These are phyloP conservation scores for Trichoderma koningiopsis DNA, from an alignment of 2,329 filamentous ascomycete species.

Conservation along the genomic window DNA sequence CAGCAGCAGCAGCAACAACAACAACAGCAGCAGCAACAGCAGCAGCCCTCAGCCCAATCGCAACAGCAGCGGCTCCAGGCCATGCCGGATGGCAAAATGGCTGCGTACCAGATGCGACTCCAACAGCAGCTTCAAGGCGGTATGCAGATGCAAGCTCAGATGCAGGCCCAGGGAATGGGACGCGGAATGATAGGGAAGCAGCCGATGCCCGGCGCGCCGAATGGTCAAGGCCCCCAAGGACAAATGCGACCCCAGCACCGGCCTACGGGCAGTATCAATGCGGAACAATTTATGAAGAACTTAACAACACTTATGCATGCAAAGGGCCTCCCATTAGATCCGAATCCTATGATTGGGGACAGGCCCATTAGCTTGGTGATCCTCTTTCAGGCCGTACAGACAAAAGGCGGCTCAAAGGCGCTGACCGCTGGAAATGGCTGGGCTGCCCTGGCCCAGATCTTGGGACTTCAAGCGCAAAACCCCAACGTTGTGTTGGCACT, in stretches of 20 bases:
- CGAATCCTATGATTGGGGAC: constrained; percentile 72
- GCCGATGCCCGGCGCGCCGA: constrained; percentile 51
- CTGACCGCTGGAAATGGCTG: constrained; percentile 72
- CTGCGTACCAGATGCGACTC: constrained; percentile 79
- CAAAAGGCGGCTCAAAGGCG: constrained; percentile 77
- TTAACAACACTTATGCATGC: constrained; percentile 76
- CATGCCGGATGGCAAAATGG: constrained; percentile 64
- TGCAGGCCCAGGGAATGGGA: constrained; percentile 51
- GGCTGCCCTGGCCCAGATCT: constrained; percentile 67
- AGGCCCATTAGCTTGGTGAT: constrained; percentile 73
- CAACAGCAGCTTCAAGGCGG: constrained; percentile 71
- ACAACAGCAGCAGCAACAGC: constrained; percentile 66
- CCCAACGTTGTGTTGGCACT: constrained; percentile 71
- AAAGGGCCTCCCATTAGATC: constrained; percentile 72
- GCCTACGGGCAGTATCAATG: constrained; percentile 50
- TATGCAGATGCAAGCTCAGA: constrained; percentile 54
- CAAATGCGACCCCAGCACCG: constrained; percentile 55
- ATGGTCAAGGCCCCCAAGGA: constrained; percentile 57
- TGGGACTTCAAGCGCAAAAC: constrained; percentile 65
- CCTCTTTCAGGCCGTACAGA: constrained; percentile 72
- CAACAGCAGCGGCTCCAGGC: constrained; percentile 58
- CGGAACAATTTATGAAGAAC: constrained; percentile 74
- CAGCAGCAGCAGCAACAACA: constrained; percentile 48
- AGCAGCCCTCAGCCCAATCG: constrained; percentile 49
- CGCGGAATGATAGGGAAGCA: constrained; percentile 58